Evolutionary conservation across 176 grass and related monocot genomes (phyloP), one percentile per base, ranked within the genome.

Genomic region (Dactylis glomerata): DNA sequence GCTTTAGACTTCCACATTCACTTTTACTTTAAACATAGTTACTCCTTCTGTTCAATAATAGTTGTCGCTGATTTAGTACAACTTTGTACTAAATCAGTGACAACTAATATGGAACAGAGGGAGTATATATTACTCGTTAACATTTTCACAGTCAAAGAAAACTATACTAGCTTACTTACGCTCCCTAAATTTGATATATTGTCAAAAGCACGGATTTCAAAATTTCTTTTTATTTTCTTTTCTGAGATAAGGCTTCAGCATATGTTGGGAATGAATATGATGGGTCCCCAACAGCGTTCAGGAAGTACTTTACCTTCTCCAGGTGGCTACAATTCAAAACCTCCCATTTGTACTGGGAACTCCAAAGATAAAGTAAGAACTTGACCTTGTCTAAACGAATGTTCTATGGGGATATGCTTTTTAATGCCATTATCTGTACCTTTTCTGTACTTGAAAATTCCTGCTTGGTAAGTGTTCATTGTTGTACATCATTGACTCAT

Each of bases 271-370:
- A 82, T 78, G 57, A 80, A 81, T 92, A 82, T 52, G 23, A 82
- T 61, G 38, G 68, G 73, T 75, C 49, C 10, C 49, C 52, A 85
- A 73, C 86, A 82, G 36, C 78, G 83, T 16, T 86, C 90, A 42
- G 90, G 90, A 75, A 78, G 32, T 61, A 88, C 86, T 75, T 75
- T 92, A 82, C 86, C 86, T 34, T 79, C 86, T 75, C 90, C 90
- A 83, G 27, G 73, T 14, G 57, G 66, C 74, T 58, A 66, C 73
- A 82, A 56, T 70, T 37, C 86, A 58, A 83, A 74, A 86, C 68
- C 65, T 34, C 23, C 78, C 46, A 71, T 24, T 52, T 17, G 55
- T 23, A 82, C 34, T 73, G 88, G 27, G 70, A 78, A 46, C 73
- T 83, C 65, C 15, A 83, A 86, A 86, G 90, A 88, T 82, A 80